Base-by-base conservation (phyloP, 2,329 filamentous ascomycete species). In the Trichoderma guizhouense region DNA sequence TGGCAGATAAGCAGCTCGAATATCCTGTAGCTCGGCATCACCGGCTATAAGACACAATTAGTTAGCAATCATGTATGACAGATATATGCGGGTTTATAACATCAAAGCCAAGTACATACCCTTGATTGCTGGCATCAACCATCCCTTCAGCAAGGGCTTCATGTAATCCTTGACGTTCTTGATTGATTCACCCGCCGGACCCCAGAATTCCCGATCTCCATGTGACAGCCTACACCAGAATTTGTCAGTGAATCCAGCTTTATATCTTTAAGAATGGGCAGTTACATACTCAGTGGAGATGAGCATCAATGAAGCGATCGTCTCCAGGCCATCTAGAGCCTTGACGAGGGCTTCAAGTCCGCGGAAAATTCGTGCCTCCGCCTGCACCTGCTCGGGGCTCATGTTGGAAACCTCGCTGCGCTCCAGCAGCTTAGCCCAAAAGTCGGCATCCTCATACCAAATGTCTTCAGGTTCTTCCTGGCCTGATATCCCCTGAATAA, bases 1-100 rank as follows among this genome's bases (percentile, higher is more conserved):
- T 2, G 96, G 95, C 3, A 99, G 86, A 81, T 97, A 98, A 0
- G 89, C 88, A 69, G 90, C 87, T 75, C 94, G 90, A 66, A 98
- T 88, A 28, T 86, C 82, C 62, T 82, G 82, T 62, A 94, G 87
- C 69, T 93, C 89, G 18, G 84, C 79, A 72, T 89, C 87, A 77
- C 91, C 92, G 67, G 24, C 53, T 30, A 4, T 7, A 60, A n/a
- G 18, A 60, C 28, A 18, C 5, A 26, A 6, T 2, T 28, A 51
- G 21, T 69, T 62, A 69, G 55, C 21, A 36, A 28, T 36, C 39
- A 28, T 8, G 21, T 11, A 39, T 24, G n/a, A 21, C 26, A 12
- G 47, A 60, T 21, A 18, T 39, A 15, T 15, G 11, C 28, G 9
- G 2, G 6, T 28, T 28, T 7, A 30, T 30, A 30, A 32, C 9